Percentiles rank a stretch among this genome's conserved stretches.
These are phyloP conservation scores for Boletellus ananas DNA, from an alignment of 768 basidiomycete genomes.

Conservation along the genomic window DNA sequence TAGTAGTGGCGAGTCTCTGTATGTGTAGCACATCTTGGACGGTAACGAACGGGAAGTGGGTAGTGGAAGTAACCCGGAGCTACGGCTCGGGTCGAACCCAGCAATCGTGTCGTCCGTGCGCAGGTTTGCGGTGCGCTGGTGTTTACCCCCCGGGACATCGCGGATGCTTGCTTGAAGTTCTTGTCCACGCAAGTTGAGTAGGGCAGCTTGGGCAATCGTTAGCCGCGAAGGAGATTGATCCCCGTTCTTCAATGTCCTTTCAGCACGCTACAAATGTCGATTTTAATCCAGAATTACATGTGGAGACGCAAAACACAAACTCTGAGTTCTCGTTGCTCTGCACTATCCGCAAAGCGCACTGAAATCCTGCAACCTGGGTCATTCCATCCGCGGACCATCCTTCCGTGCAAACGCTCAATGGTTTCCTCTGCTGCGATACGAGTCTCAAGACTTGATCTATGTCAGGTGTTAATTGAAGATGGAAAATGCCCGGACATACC, in stretches of 20 bases:
- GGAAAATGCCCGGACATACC: constrained; percentile 40
- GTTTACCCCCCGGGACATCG: constrained; percentile 5
- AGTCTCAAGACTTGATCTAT: constrained; percentile 54
- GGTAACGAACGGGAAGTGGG: constrained; percentile 20
- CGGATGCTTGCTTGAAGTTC: constrained; percentile 35
- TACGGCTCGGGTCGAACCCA: neutral
- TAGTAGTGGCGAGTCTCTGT: constrained; percentile 14
- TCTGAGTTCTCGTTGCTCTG: constrained; percentile 72
- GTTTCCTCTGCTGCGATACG: constrained; percentile 72
- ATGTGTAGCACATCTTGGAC: constrained; percentile 17
- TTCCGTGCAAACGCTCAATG: constrained; percentile 72
- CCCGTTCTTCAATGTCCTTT: constrained; percentile 56
- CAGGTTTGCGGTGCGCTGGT: constrained; percentile 6
- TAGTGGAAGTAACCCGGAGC: constrained; percentile 13
- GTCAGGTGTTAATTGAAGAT: neutral
- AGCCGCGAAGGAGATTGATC: constrained; percentile 61
- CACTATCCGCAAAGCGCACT: constrained; percentile 75
- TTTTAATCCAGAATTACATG: constrained; percentile 1
- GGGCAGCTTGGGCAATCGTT: constrained; percentile 74
- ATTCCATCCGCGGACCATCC: constrained; percentile 77
- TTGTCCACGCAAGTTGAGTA: constrained; percentile 72
- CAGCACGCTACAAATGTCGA: constrained; percentile 45
- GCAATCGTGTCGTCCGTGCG: constrained; percentile 1
- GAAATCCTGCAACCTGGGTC: constrained; percentile 74
- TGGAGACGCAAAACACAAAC: constrained; percentile 37